Conservation (phyloP, 257 asterid species). For the Nicotiana obtusifolia region DNA sequence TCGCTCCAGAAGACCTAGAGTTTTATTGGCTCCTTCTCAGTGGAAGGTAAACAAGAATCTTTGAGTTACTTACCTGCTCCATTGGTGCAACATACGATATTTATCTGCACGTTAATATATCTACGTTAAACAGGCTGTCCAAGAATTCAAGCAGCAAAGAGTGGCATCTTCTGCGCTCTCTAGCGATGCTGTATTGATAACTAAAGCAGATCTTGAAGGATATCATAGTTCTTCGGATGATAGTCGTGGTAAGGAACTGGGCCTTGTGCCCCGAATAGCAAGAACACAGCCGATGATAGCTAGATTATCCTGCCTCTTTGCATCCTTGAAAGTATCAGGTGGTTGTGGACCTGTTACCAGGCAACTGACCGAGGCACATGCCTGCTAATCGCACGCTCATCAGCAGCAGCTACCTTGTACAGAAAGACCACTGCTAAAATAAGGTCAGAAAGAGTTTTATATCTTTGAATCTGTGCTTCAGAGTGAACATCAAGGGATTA, state of each 20-base stretch:
- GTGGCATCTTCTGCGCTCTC: conserved; percentile 38
- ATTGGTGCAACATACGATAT: background rate
- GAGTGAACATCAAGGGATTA: background rate
- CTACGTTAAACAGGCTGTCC: conserved; percentile 63
- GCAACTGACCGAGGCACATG: conserved; percentile 70
- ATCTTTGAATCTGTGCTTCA: background rate
- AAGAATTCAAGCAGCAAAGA: conserved; percentile 61
- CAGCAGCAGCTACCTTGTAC: conserved; percentile 18
- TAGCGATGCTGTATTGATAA: conserved; percentile 71
- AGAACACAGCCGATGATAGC: conserved; percentile 68
- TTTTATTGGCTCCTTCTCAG: conserved; percentile 76
- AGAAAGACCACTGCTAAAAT: conserved; percentile 14
- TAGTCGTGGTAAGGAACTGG: conserved; percentile 37
- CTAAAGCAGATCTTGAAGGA: conserved; percentile 92
- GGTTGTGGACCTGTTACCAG: conserved; percentile 37
- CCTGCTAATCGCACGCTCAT: conserved; percentile 31
- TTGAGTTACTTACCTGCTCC: background rate
- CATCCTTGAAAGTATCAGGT: conserved; percentile 66
- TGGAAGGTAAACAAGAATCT: conserved; percentile 55
- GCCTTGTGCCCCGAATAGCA: conserved; percentile 28
- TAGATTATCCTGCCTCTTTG: conserved; percentile 72
- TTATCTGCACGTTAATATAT: background rate
- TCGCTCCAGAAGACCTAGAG: conserved; percentile 80
- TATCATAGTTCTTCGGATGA: conserved; percentile 49
- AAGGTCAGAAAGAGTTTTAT: background rate